Evolutionary conservation across 768 basidiomycete species (phyloP).

Genomic region (Nidularia pulvinata): DNA sequence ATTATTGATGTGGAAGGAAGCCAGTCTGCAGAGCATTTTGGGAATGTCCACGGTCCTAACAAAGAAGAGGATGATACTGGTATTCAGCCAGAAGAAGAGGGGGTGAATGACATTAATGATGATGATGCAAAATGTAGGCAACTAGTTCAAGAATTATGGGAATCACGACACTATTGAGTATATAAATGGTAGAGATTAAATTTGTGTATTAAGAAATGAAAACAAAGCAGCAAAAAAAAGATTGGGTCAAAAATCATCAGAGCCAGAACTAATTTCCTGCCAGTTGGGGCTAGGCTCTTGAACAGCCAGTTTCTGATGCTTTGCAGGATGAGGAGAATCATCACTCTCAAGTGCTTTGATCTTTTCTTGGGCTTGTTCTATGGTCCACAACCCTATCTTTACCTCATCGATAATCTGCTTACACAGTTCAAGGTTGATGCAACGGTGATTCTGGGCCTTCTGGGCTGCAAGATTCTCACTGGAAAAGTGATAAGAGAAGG

Average conservation of each 20-base stretch:
- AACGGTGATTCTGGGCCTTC: not conserved
- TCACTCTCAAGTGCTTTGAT: not conserved
- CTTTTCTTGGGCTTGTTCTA: not conserved
- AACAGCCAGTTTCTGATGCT: not conserved
- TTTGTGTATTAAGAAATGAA: not conserved
- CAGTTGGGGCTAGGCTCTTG: no score
- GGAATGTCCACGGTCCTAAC: constrained; percentile 1
- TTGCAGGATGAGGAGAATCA: not conserved
- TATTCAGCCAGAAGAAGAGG: not conserved
- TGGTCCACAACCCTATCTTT: not conserved
- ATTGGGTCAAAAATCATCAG: no score
- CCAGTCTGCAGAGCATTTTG: constrained; percentile 6
- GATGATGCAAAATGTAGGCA: constrained; percentile 10
- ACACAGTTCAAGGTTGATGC: not conserved
- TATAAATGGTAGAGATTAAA: not conserved
- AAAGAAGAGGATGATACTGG: constrained; percentile 12
- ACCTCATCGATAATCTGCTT: not conserved
- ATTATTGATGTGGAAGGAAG: constrained; percentile 26
- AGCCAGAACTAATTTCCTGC: no score
- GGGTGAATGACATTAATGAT: constrained; percentile 5
- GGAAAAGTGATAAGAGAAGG: not conserved
- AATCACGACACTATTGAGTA: constrained; percentile 2
- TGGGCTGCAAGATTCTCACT: not conserved
- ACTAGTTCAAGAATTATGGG: constrained; percentile 15
- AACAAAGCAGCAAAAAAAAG: no score